Base-by-base conservation (phyloP, 495 filamentous ascomycete species). In the Lasiosphaeriaceae sp. region DNA sequence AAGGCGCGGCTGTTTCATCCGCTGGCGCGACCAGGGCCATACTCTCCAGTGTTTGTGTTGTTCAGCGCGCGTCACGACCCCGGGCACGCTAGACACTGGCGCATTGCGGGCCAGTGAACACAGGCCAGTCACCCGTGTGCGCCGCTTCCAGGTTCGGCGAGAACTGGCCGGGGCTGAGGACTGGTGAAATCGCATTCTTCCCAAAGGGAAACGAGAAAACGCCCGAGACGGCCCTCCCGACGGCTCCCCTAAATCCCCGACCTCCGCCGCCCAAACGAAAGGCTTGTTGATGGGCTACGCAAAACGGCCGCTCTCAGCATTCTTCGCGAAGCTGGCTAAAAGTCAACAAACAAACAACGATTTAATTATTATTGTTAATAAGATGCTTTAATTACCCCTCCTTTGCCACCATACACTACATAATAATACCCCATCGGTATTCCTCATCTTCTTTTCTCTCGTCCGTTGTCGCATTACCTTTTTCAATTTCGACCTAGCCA, bases 291-390 rank as follows among this genome's bases (percentile, higher is more conserved):
- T 43, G 39, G 39, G 39, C 39, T 43, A 12, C 14, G 16, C 12
- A n/a, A 43, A 43, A 43, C 39, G 39, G 39, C 39, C 39, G 16
- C 5, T 14, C 54, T 34, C 34, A 23, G 34, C 1, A 37, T 14
- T 14, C 34, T 8, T 37, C 34, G 8, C 14, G 34, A 8, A 37
- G 14, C 14, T 37, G 8, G 34, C 14, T 37, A 14, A 61, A 41
- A 26, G 53, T 57, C 59, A 61, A 61, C 59, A 61, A 61, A 61
- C 51, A 61, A 57, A 57, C 50, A 61, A 55, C 47, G 21, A 17
- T 46, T 54, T 46, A 37, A 46, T 24, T 39, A 14, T 20, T 37
- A 47, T 21, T 47, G 8, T 21, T 26, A 11, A 22, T 12, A 4
- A 22, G 43, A 9, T 37, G 34, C 14, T 37, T 37, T 43, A 43